phyloP scores from a whole-genome alignment of 768 basidiomycete species.

The Suillus lakei region DNA sequence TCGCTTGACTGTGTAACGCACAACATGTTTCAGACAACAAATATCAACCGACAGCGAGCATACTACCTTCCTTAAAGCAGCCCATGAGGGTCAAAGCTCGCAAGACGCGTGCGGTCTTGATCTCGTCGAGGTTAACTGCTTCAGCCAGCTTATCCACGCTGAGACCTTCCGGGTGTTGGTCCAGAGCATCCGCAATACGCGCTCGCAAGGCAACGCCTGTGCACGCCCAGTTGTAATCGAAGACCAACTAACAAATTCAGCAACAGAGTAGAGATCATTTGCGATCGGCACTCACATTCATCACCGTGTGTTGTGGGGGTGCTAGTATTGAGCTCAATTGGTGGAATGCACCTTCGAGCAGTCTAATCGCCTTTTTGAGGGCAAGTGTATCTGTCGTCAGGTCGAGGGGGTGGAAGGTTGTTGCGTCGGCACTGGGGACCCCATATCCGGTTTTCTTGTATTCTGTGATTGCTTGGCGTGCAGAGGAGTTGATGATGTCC shows the following conservation, averaged over 20 bases:
- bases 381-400: not conserved
- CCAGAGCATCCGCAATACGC: constrained; percentile 31
- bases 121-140: constrained; percentile 26
- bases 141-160: constrained; percentile 28
- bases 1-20: constrained; percentile 23
- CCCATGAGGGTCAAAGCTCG: constrained; percentile 35
- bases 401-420: constrained; percentile 27
- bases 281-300: constrained; percentile 22
- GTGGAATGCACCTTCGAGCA: constrained; percentile 33
- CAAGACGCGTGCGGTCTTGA: constrained; percentile 35
- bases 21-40: not conserved
- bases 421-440: constrained; percentile 31
- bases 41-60: not conserved
- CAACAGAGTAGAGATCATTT: not conserved
- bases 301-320: constrained; percentile 32
- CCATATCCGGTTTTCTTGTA: constrained; percentile 28
- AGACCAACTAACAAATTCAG: constrained; percentile 11
- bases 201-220: constrained; percentile 27
- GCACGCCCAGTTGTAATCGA: constrained; percentile 33
- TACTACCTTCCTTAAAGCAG: constrained; percentile 34
- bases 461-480: constrained; percentile 21
- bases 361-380: constrained; percentile 9
- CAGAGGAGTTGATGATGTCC: not conserved
- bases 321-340: constrained; percentile 31
- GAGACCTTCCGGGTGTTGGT: constrained; percentile 31